These are phyloP conservation scores for Torrubiellomyces zombiae DNA, from an alignment of 2,329 filamentous ascomycete genomes.

Conservation along the genomic window DNA sequence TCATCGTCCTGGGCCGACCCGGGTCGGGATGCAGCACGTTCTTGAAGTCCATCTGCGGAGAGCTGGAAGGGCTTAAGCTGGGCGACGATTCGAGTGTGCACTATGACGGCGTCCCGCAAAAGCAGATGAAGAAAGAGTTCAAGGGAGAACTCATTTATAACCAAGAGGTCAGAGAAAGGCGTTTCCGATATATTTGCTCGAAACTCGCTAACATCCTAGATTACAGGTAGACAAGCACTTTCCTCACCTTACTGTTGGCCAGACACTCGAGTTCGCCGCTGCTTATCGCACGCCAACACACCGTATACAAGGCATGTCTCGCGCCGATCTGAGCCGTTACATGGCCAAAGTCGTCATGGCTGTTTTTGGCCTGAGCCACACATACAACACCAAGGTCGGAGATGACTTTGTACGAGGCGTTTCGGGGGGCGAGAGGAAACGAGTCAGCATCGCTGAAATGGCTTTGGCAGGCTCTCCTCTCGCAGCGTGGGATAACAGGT, in stretches of 20 bases:
- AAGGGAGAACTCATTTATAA: slow-evolving; percentile 57
- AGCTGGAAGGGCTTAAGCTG: slow-evolving; percentile 39
- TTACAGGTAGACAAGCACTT: slow-evolving; percentile 56
- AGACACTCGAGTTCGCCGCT: slow-evolving; percentile 59
- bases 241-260: slow-evolving; percentile 57
- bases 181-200: not conserved
- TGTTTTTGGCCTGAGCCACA: slow-evolving; percentile 56
- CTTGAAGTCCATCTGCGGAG: slow-evolving; percentile 43
- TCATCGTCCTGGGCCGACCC: slow-evolving; percentile 52
- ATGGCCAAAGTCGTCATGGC: slow-evolving; percentile 53
- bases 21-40: slow-evolving; percentile 48
- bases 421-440: slow-evolving; percentile 56
- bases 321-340: slow-evolving; percentile 41
- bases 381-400: slow-evolving; percentile 56
- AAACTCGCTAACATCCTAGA: not conserved
- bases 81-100: slow-evolving; percentile 34
- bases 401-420: slow-evolving; percentile 59
- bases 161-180: slow-evolving; percentile 35
- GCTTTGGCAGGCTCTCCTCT: slow-evolving; percentile 44
- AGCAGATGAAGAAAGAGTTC: slow-evolving; percentile 40
- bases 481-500: slow-evolving; percentile 51
- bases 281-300: slow-evolving; percentile 51
- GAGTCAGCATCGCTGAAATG: slow-evolving; percentile 70
- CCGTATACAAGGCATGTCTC: slow-evolving; percentile 43
- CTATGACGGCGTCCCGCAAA: slow-evolving; percentile 43